phyloP scores from a whole-genome alignment of 345 rosid species.

The Eucalyptus shirleyi region DNA sequence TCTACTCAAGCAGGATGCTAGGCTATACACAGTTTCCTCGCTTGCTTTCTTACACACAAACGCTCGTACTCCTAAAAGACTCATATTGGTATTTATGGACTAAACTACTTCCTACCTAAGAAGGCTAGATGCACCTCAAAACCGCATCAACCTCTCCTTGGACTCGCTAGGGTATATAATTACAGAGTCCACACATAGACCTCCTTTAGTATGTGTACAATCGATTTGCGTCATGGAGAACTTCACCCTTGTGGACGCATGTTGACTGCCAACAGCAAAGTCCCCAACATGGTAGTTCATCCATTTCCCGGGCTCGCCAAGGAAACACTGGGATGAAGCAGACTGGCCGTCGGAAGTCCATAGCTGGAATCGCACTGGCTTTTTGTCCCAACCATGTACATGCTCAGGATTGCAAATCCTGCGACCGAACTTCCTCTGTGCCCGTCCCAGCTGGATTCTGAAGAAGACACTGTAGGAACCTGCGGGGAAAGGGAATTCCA shows the following conservation, averaged over 20 bases:
- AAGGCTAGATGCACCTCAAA: constrained; percentile 21
- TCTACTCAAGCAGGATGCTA: not conserved
- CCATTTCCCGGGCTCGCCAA: constrained; percentile 70
- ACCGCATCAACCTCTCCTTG: constrained; percentile 44
- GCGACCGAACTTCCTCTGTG: constrained; percentile 57
- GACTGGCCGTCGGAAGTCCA: constrained; percentile 83
- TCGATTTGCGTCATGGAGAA: constrained; percentile 94
- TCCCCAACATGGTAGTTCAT: constrained; percentile 73
- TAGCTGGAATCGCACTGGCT: constrained; percentile 81
- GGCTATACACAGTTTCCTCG: not conserved
- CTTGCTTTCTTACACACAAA: not conserved
- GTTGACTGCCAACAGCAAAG: constrained; percentile 35
- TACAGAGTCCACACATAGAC: constrained; percentile 77
- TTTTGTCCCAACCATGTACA: constrained; percentile 88
- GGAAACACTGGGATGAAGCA: constrained; percentile 55
- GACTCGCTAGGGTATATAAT: constrained; percentile 55
- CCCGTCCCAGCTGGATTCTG: constrained; percentile 70
- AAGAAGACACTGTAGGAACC: constrained; percentile 81
- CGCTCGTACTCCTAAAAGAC: not conserved
- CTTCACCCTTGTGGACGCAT: constrained; percentile 30
- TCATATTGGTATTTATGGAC: not conserved
- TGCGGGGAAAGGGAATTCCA: constrained; percentile 82
- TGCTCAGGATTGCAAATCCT: constrained; percentile 58
- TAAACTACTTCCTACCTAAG: not conserved
- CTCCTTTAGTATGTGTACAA: constrained; percentile 98